Evolutionary conservation across 257 asterid species (phyloP).

Genomic region (Gentiana straminea): DNA sequence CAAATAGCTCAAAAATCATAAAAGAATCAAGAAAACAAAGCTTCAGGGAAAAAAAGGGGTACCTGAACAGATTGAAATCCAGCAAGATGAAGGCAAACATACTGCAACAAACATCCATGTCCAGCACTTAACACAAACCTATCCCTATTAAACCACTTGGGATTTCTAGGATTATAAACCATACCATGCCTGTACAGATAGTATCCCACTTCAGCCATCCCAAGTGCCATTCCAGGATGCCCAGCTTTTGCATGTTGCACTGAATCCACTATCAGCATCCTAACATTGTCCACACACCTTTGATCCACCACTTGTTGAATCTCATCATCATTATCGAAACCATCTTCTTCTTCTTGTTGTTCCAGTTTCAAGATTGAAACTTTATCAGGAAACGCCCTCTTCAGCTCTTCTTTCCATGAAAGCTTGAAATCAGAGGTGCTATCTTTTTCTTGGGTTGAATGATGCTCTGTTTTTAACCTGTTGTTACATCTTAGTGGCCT

Average conservation of each 20-base stretch:
- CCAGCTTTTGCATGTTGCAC: constrained; percentile 43
- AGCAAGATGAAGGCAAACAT: constrained; percentile 61
- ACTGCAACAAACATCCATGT: constrained; percentile 83
- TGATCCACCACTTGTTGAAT: constrained; percentile 37
- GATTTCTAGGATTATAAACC: constrained; percentile 77
- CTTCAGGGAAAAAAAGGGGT: neutral
- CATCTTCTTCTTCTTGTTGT: constrained; percentile 10
- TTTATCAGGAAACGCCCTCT: constrained; percentile 17
- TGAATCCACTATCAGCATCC: constrained; percentile 42
- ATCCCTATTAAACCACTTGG: constrained; percentile 43
- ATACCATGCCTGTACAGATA: constrained; percentile 45
- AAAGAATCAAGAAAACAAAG: too few relatives aligned
- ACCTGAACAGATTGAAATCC: constrained; percentile 72
- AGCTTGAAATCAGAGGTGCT: constrained; percentile 17
- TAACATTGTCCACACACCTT: constrained; percentile 32
- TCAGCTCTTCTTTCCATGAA: constrained; percentile 30
- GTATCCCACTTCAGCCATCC: constrained; percentile 36
- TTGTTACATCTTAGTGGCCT: too few relatives aligned
- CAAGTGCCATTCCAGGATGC: constrained; percentile 59
- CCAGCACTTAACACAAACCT: constrained; percentile 65
- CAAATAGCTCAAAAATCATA: too few relatives aligned
- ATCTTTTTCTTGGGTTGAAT: too few relatives aligned
- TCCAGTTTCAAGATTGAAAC: neutral
- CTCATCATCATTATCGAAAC: too few relatives aligned
- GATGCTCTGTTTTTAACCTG: too few relatives aligned